Conservation (phyloP, 108 stramenopile genomes). For the Cyclotella distinguenda region DNA sequence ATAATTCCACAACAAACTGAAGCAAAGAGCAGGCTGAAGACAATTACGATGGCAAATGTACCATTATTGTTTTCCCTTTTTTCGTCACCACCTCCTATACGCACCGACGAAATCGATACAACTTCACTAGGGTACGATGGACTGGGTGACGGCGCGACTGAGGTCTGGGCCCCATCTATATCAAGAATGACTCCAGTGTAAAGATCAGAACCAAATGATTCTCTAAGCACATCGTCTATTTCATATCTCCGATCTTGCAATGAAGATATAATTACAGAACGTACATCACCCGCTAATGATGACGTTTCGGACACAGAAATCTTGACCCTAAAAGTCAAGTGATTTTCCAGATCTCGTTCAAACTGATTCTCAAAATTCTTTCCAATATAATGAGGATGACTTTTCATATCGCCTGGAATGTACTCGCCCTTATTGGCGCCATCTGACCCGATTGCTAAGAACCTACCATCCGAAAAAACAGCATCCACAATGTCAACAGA, state of each 20-base stretch:
- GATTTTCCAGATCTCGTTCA: neutral
- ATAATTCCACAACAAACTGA: neutral
- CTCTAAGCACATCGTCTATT: neutral
- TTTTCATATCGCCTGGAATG: no score
- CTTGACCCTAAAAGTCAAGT: constrained; percentile 4
- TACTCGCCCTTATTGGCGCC: neutral
- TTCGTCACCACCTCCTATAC: neutral
- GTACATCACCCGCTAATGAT: neutral
- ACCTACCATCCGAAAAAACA: neutral
- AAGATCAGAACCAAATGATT: constrained; percentile 3
- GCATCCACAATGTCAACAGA: constrained; percentile 19
- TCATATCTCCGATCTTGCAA: constrained; percentile 12
- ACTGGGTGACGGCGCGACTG: neutral
- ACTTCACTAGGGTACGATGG: neutral
- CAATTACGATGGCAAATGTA: neutral
- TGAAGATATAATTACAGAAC: neutral
- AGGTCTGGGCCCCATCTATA: neutral
- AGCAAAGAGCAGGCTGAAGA: constrained; percentile 4
- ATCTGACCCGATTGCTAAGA: neutral
- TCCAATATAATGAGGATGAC: no score
- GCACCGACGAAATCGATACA: neutral
- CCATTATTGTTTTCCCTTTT: neutral
- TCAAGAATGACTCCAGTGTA: neutral
- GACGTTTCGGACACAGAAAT: constrained; percentile 2
- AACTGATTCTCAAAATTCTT: neutral